Conservation (phyloP, 2,329 filamentous ascomycete species). For the Chaetomiaceae sp. region DNA sequence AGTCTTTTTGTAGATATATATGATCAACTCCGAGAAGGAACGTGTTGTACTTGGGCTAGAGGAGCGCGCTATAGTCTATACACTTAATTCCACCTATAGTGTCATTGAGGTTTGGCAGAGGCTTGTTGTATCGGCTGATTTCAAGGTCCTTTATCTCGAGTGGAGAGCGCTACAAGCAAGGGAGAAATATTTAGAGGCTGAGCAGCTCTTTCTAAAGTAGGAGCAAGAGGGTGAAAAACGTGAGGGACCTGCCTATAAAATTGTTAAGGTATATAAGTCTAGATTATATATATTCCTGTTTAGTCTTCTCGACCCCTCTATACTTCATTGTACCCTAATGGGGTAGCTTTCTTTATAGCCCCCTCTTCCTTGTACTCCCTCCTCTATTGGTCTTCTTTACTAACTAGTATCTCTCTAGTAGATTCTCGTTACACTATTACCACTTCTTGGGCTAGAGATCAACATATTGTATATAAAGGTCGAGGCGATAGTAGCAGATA, state of each 20-base stretch:
- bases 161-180: neutral
- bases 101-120: slow-evolving; percentile 11
- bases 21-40: slow-evolving; percentile 6
- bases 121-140: slow-evolving; percentile 5
- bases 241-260: slow-evolving; percentile 5
- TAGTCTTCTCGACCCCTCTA: too few relatives aligned
- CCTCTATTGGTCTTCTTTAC: slow-evolving; percentile 6
- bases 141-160: slow-evolving; percentile 6
- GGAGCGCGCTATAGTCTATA: slow-evolving; percentile 2
- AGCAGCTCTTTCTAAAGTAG: slow-evolving; percentile 3
- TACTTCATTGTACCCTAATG: too few relatives aligned
- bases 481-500: slow-evolving; percentile 10
- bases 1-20: slow-evolving; percentile 1
- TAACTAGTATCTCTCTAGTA: slow-evolving; percentile 7
- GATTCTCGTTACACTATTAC: slow-evolving; percentile 4
- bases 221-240: slow-evolving; percentile 9
- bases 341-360: slow-evolving; percentile 3
- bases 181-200: neutral
- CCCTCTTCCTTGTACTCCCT: neutral
- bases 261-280: slow-evolving; percentile 10
- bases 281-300: too few relatives aligned
- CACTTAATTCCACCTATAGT: slow-evolving; percentile 3
- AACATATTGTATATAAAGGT: slow-evolving; percentile 2
- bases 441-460: slow-evolving; percentile 1
- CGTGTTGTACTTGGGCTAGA: slow-evolving; percentile 3